A percentile compares a stretch with the other conserved stretches of the same genome.
phyloP scores from a whole-genome alignment of 257 asterid species.

The Solanum etuberosum region DNA sequence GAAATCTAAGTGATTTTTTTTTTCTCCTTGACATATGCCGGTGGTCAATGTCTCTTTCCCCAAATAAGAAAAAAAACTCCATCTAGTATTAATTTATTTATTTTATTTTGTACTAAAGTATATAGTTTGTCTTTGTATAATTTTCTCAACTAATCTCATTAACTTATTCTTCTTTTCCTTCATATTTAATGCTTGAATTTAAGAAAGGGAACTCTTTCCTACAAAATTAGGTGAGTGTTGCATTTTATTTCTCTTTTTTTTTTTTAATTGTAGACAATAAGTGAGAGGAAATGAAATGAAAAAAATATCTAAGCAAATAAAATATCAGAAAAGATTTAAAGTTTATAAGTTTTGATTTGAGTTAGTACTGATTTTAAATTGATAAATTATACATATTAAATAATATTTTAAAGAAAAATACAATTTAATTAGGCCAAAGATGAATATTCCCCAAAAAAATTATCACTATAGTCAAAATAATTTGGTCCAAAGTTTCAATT shows the following conservation, averaged over 20 bases:
- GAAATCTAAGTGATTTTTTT: no score
- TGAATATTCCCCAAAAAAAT: not conserved
- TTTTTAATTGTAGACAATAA: not conserved
- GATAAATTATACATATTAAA: not conserved
- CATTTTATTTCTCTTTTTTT: not conserved
- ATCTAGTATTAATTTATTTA: not conserved
- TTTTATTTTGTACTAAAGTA: not conserved
- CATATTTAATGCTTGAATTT: constrained; percentile 25
- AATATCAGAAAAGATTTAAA: not conserved
- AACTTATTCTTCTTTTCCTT: not conserved
- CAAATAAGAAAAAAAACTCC: not conserved
- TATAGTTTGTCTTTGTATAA: not conserved
- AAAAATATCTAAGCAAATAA: not conserved
- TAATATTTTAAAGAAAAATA: no score
- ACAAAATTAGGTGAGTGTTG: constrained; percentile 25
- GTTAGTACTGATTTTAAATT: not conserved
- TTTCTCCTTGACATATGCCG: not conserved
- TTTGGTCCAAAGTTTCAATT: not conserved
- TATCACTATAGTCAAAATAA: not conserved
- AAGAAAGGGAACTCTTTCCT: constrained; percentile 3
- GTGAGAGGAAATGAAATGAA: not conserved
- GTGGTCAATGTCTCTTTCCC: not conserved
- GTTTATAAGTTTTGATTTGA: not conserved
- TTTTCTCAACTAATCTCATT: constrained; percentile 26
- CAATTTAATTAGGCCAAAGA: not conserved